These are phyloP conservation scores for Picea abies DNA, from an alignment of 83 land plant genomes.

Conservation along the genomic window DNA sequence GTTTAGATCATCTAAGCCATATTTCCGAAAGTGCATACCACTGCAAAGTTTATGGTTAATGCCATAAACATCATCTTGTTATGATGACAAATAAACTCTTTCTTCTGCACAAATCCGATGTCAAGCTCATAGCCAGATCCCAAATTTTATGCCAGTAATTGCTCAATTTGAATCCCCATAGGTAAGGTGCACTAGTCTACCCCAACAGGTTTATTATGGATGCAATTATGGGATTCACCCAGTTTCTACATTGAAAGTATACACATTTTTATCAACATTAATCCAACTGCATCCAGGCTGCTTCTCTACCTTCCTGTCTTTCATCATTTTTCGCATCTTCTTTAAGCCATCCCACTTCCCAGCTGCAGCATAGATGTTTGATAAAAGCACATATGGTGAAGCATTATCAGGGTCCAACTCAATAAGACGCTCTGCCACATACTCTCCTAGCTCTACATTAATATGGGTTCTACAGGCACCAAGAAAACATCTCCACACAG, in stretches of 20 bases:
- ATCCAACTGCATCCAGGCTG: conserved; percentile 7
- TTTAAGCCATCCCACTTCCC: neutral
- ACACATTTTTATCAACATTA: neutral
- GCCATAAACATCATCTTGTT: too few species aligned
- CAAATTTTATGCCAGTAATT: too few species aligned
- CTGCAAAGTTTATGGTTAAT: too few species aligned
- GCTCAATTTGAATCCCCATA: too few species aligned
- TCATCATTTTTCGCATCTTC: neutral
- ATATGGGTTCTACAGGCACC: neutral
- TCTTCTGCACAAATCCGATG: too few species aligned
- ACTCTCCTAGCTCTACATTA: neutral
- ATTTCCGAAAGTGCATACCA: too few species aligned
- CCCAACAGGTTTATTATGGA: too few species aligned
- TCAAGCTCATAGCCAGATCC: too few species aligned
- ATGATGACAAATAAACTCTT: too few species aligned
- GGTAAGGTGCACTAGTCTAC: too few species aligned
- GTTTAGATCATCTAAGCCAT: too few species aligned
- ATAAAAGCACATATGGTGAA: conserved; percentile 1
- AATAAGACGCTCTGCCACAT: neutral
- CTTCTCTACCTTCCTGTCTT: neutral
- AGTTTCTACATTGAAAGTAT: neutral
- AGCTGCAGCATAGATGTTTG: conserved; percentile 6
- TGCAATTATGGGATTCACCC: neutral
- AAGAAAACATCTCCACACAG: neutral
- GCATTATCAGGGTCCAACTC: neutral